phyloP scores from a whole-genome alignment of 2,329 filamentous ascomycete species.

The Aspergillus sergii region DNA sequence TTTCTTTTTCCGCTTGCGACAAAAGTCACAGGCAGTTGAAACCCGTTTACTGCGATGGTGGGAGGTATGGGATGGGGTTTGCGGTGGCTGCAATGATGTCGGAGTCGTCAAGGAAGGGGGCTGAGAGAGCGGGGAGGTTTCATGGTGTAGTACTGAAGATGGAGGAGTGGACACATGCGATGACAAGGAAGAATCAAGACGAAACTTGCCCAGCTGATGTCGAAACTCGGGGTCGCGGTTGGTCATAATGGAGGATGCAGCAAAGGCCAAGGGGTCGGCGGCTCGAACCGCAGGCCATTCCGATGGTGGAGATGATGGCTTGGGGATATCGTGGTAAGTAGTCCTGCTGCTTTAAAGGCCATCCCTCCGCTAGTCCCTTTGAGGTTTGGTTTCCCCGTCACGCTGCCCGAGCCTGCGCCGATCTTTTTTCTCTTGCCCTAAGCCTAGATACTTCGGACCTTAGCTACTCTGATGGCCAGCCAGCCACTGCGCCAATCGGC shows the following conservation, averaged over 20 bases:
- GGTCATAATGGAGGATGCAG: slow-evolving; percentile 20
- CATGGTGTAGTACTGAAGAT: slow-evolving; percentile 3
- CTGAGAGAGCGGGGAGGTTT: slow-evolving; percentile 8
- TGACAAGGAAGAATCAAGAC: slow-evolving; percentile 19
- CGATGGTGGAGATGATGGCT: slow-evolving; percentile 12
- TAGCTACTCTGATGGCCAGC: background rate
- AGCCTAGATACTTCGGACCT: too few species aligned
- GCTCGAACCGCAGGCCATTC: slow-evolving; percentile 36
- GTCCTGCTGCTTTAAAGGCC: background rate
- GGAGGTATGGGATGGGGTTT: slow-evolving; percentile 7
- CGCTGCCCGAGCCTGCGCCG: background rate
- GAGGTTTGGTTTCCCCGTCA: background rate
- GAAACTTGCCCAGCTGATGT: slow-evolving; percentile 27
- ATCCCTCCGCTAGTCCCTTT: background rate
- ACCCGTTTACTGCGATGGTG: slow-evolving; percentile 38
- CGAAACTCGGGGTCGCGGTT: slow-evolving; percentile 27
- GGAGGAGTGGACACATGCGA: slow-evolving; percentile 1
- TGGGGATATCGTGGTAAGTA: background rate
- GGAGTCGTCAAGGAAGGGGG: slow-evolving; percentile 4
- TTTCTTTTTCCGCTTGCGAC: slow-evolving; percentile 46
- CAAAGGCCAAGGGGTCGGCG: slow-evolving; percentile 23
- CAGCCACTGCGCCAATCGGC: background rate
- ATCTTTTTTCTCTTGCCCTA: background rate
- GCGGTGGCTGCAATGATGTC: slow-evolving; percentile 15
- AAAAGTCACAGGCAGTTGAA: slow-evolving; percentile 44